phyloP scores from a whole-genome alignment of 2,329 filamentous ascomycete species.

The Colletotrichum scovillei region DNA sequence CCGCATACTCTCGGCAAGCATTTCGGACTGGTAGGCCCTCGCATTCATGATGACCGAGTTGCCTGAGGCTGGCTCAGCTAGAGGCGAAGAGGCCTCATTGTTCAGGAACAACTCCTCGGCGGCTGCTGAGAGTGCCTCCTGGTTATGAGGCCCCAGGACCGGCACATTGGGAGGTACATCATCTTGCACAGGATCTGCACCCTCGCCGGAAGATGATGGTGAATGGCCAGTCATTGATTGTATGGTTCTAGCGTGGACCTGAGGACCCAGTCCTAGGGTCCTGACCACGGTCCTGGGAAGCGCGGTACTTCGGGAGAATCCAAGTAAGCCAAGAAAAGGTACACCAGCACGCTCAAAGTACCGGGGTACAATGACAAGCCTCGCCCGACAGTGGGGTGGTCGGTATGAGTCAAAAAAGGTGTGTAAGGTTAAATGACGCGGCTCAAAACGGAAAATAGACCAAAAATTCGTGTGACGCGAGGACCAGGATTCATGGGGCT shows the following conservation, averaged over 20 bases:
- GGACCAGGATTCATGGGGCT: background rate
- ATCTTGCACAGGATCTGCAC: constrained; percentile 9
- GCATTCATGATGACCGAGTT: constrained; percentile 50
- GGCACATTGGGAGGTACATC: background rate
- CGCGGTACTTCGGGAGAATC: constrained; percentile 5
- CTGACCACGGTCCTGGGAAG: constrained; percentile 2
- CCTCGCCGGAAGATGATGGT: constrained; percentile 14
- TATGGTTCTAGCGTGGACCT: background rate
- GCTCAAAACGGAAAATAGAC: constrained; percentile 18
- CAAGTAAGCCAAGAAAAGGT: constrained; percentile 3
- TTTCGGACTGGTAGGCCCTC: constrained; percentile 79
- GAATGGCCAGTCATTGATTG: constrained; percentile 18
- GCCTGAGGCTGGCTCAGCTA: constrained; percentile 17
- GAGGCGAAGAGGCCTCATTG: constrained; percentile 22
- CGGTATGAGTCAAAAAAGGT: constrained; percentile 26
- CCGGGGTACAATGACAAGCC: background rate
- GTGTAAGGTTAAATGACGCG: constrained; percentile 26
- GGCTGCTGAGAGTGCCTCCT: constrained; percentile 5
- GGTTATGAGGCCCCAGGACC: constrained; percentile 21
- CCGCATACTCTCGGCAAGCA: constrained; percentile 76
- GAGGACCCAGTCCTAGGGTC: background rate
- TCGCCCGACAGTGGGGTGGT: constrained; percentile 1
- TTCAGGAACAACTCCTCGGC: constrained; percentile 24
- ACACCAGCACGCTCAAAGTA: background rate
- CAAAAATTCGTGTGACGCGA: constrained; percentile 12